phyloP scores from a whole-genome alignment of 139 green algal species.

The Spirogloea muscicola region DNA sequence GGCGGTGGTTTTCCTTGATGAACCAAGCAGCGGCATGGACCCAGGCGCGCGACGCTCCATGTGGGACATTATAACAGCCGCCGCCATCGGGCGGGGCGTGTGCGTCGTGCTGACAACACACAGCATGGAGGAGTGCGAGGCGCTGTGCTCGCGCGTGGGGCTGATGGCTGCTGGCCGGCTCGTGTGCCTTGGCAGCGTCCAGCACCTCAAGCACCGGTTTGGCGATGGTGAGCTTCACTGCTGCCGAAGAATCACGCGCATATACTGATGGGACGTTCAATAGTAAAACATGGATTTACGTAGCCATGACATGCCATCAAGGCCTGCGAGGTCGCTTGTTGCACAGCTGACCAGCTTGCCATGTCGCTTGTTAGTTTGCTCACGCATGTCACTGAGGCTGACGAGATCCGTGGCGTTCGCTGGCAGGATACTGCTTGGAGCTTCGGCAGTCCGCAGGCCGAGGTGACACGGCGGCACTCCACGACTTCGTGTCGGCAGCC shows the following conservation, averaged over 20 bases:
- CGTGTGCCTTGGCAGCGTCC: slow-evolving; percentile 72
- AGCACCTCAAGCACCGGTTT: slow-evolving; percentile 82
- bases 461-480: background rate
- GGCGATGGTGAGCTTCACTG: slow-evolving; percentile 45
- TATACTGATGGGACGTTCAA: too few species aligned
- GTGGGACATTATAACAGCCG: slow-evolving; percentile 80
- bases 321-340: too few species aligned
- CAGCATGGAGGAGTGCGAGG: slow-evolving; percentile 94
- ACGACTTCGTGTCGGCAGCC: slow-evolving; percentile 7
- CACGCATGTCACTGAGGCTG: too few species aligned
- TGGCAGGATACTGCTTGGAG: slow-evolving; percentile 25
- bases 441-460: slow-evolving; percentile 4
- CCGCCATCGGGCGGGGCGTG: slow-evolving; percentile 20
- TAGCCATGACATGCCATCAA: too few species aligned
- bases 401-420: too few species aligned
- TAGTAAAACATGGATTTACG: too few species aligned
- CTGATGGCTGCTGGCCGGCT: slow-evolving; percentile 77
- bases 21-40: slow-evolving; percentile 68
- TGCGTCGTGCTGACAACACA: slow-evolving; percentile 76
- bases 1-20: slow-evolving; percentile 27
- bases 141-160: slow-evolving; percentile 73
- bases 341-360: too few species aligned
- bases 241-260: too few species aligned
- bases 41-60: slow-evolving; percentile 77
- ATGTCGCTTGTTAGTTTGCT: too few species aligned